Base-by-base conservation (phyloP, 192 early-diverging fungal genomes). In the Paraglomus occultum region DNA sequence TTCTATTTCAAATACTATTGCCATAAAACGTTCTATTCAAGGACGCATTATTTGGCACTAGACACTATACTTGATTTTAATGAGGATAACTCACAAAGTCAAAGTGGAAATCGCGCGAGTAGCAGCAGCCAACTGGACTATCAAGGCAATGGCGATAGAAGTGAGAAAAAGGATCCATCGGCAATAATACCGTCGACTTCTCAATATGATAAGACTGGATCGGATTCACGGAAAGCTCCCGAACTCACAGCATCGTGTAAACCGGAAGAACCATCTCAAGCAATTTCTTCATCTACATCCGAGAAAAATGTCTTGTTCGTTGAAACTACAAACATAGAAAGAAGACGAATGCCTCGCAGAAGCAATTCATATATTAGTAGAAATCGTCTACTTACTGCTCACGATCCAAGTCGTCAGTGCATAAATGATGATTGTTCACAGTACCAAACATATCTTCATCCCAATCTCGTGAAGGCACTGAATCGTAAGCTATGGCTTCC, bases 1-100 rank as follows among this genome's bases (percentile, higher is more conserved):
- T 38, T 67, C 0, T 84, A 79, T 61, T 74, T 76, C 67, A 84
- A 83, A 64, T 67, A 82, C 22, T 62, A 81, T 8, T 77, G 81
- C 6, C 31, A 62, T 4, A 73, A 79, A 20, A 73, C 82, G 0
- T 86, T 86, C 68, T 74, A 73, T 22, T 74, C 71, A 0, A 65
- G 81, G 61, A 74, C 79, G 0, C 82, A 86, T 50, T 81, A 62
- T 42, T 49, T 81, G 14, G 77, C 80, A 0, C 58, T 81, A 14
- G 77, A 81, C 52, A 73, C 77, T 0, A 67, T 72, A 42, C 43
- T 74, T 45, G 55, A 70, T 5, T 4, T 52, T 17, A 11, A 17
- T 15, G 45, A 53, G 20, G 4, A 14, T n/a, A n/a, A n/a, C n/a
- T n/a, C n/a, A n/a, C n/a, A n/a, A 42, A 15, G 3, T 40, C 39